Base-by-base conservation (phyloP, 345 rosid genomes). In the Noccaea bulbosa region DNA sequence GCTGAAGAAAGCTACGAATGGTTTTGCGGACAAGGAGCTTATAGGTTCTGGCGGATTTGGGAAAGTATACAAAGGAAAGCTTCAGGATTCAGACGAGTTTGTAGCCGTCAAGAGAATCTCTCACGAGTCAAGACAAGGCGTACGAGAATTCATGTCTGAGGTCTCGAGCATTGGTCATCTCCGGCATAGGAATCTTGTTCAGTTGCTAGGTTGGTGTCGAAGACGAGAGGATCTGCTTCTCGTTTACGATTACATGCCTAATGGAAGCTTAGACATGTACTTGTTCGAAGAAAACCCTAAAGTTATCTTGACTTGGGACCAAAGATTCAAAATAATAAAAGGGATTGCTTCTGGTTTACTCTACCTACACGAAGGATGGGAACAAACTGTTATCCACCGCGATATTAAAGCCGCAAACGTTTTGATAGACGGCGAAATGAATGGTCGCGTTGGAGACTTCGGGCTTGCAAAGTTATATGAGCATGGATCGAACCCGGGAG, bases 351-450 rank as follows among this genome's bases (percentile, higher is more conserved):
- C 89, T 0, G 96, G 87, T 3, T 91, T 94, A 77, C 56, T 87
- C 35, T 94, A 94, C 79, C 65, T 91, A 60, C 97, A 91, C n/a
- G 96, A 91, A 80, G 99, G 80, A 67, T 91, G 93, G 95, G 99
- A 94, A 48, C 92, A 94, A 53, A 72, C 84, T 3, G 98, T 94
- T 51, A 88, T 94, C 67, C 99, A 94, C 68, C 85, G 99, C 37
- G 99, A 94, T 60, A 79, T 89, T 22, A 94, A 94, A 69, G 92
- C 99, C 5, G 93, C 88, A 8, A 94, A 94, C 53, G 91, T 94
- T 60, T 70, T 94, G 67, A 58, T 91, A 20, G 99, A 94, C 73
- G 66, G 80, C 0, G 97, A 91, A 33, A 72, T 89, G 38, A 89
- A 86, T 45, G 97, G 97, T 1, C 84, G 87, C 50, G 72, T 89